A percentile compares a stretch with the other conserved stretches of the same genome.
These are phyloP conservation scores for Raddia guianensis DNA, from an alignment of 176 grass and related monocot genomes.

Conservation along the genomic window DNA sequence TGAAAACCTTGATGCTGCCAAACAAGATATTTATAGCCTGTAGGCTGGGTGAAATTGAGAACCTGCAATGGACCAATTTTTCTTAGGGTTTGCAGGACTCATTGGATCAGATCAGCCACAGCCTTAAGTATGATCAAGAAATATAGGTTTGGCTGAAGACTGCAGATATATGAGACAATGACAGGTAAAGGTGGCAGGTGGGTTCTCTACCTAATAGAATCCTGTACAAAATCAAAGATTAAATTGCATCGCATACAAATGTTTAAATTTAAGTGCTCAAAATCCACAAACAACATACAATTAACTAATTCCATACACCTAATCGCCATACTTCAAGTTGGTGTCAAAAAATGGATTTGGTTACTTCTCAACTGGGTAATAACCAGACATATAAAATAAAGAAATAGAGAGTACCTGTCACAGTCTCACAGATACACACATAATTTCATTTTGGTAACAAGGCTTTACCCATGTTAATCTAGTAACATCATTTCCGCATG, in stretches of 20 bases:
- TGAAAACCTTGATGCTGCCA: constrained; percentile 66
- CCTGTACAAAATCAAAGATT: background rate
- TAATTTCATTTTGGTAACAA: background rate
- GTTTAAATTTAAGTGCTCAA: background rate
- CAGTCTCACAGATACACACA: background rate
- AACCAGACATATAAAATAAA: background rate
- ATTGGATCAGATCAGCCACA: constrained; percentile 58
- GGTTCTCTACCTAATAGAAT: background rate
- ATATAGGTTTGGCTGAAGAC: background rate
- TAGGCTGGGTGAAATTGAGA: constrained; percentile 76
- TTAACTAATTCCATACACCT: background rate
- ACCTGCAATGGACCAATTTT: constrained; percentile 31
- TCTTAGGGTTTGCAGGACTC: constrained; percentile 54
- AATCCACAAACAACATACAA: background rate
- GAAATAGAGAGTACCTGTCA: background rate
- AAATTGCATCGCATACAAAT: background rate
- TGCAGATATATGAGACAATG: background rate
- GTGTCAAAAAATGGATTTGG: background rate
- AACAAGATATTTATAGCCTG: constrained; percentile 53
- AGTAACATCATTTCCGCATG: too few relatives aligned
- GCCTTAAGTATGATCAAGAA: background rate
- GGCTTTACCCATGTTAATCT: background rate
- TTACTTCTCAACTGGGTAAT: background rate
- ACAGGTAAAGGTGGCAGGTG: background rate
- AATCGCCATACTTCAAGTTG: background rate